A percentile compares a stretch with the other conserved stretches of the same genome.
Conservation (phyloP, 2,329 filamentous ascomycete genomes). For the Claviceps pazoutovae region DNA sequence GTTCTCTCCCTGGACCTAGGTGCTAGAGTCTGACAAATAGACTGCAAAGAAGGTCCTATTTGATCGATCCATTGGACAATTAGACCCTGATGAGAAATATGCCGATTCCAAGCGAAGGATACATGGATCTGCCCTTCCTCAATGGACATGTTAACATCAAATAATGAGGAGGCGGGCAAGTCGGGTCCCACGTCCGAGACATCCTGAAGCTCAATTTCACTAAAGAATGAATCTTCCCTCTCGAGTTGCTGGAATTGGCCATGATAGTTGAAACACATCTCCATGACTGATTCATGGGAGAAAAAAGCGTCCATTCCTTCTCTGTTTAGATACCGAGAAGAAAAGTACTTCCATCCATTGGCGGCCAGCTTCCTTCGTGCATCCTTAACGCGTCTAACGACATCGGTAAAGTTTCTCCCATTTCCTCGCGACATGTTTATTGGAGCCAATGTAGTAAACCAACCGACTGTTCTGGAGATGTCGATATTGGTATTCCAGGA, state of each 20-base stretch:
- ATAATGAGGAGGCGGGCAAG: slow-evolving; percentile 1
- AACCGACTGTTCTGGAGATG: slow-evolving; percentile 21
- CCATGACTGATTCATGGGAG: slow-evolving; percentile 1
- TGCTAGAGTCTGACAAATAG: not conserved
- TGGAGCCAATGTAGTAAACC: slow-evolving; percentile 23
- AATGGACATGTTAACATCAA: slow-evolving; percentile 2
- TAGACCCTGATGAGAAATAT: not conserved
- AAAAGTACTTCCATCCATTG: slow-evolving; percentile 4
- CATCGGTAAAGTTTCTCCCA: not conserved
- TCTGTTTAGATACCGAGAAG: not conserved
- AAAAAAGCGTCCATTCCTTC: not conserved
- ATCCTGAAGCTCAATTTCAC: slow-evolving; percentile 2
- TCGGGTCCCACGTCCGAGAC: slow-evolving; percentile 4
- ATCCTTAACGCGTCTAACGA: not conserved
- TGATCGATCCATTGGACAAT: slow-evolving; percentile 1
- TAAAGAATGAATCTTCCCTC: slow-evolving; percentile 8
- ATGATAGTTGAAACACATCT: slow-evolving; percentile 8
- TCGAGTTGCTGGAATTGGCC: slow-evolving; percentile 9
- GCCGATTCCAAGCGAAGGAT: slow-evolving; percentile 3
- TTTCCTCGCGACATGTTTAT: slow-evolving; percentile 5
- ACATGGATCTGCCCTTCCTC: slow-evolving; percentile 1
- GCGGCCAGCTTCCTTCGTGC: not conserved
- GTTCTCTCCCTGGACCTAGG: not conserved
- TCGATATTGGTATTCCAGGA: slow-evolving; percentile 17
- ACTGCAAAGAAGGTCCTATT: not conserved